A percentile compares a stretch with the other conserved stretches of the same genome.
Conservation (phyloP, 306 rosid genomes). For the Cucurbita pepo region DNA sequence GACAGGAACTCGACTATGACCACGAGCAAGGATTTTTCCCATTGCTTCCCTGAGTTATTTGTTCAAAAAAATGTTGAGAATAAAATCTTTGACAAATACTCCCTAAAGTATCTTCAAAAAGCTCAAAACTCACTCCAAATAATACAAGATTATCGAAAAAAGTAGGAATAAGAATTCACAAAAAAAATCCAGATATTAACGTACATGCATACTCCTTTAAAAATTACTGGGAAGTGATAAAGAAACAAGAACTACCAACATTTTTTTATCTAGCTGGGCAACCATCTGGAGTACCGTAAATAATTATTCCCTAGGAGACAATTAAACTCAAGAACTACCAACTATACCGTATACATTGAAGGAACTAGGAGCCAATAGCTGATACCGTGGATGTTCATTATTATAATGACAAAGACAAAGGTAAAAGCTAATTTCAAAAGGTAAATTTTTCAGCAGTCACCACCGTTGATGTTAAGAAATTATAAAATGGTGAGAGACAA, state of each 20-base stretch:
- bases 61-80: not conserved
- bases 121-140: not conserved
- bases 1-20: constrained; percentile 97
- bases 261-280: not conserved
- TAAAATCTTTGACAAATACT: not conserved
- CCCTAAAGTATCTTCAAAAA: not conserved
- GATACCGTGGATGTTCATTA: not conserved
- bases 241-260: not conserved
- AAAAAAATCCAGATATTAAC: not conserved
- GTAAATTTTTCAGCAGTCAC: not conserved
- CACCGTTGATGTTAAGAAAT: not conserved
- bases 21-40: constrained; percentile 94
- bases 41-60: constrained; percentile 74
- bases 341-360: not conserved
- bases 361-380: not conserved
- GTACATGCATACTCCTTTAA: not conserved
- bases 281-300: not conserved
- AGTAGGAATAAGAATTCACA: not conserved
- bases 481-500: not conserved
- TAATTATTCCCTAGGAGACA: not conserved
- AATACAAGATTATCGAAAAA: not conserved
- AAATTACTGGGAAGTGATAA: not conserved
- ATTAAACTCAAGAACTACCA: not conserved
- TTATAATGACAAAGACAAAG: not conserved
- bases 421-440: not conserved